Conservation (phyloP, 2,329 filamentous ascomycete species). For the Acrocalymma vagum region DNA sequence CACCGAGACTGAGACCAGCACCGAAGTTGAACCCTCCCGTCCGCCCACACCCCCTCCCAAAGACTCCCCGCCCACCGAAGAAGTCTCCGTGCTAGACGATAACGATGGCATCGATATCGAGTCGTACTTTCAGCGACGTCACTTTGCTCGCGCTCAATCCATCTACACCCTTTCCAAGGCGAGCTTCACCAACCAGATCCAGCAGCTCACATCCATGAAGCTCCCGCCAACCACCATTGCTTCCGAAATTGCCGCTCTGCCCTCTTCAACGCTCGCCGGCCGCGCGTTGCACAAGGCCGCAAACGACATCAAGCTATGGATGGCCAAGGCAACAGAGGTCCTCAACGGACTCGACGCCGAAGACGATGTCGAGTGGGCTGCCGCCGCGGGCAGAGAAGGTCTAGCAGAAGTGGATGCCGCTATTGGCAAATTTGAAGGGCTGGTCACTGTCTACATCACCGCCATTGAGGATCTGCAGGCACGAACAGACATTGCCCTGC, state of each 20-base stretch:
- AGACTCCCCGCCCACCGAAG: constrained; percentile 47
- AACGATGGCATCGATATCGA: constrained; percentile 58
- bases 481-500: constrained; percentile 76
- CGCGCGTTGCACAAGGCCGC: constrained; percentile 85
- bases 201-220: constrained; percentile 88
- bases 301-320: constrained; percentile 94
- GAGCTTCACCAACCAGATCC: constrained; percentile 92
- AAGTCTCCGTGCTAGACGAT: constrained; percentile 43
- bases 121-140: constrained; percentile 73
- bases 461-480: constrained; percentile 92
- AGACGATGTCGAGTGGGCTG: constrained; percentile 96
- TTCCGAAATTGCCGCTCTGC: constrained; percentile 82
- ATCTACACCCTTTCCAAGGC: constrained; percentile 93
- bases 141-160: constrained; percentile 72
- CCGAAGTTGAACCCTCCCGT: constrained; percentile 22
- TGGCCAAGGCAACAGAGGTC: constrained; percentile 88
- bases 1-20: constrained; percentile 24
- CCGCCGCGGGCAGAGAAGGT: constrained; percentile 85
- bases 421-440: constrained; percentile 82
- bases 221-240: constrained; percentile 88
- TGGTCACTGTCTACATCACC: constrained; percentile 91
- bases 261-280: constrained; percentile 83
- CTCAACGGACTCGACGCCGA: constrained; percentile 90
- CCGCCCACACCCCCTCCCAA: constrained; percentile 61
- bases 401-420: constrained; percentile 73